A percentile compares a stretch with the other conserved stretches of the same genome.
These are phyloP conservation scores for Candida buenavistaensis DNA, from an alignment of 1,139 yeast genomes.

Conservation along the genomic window DNA sequence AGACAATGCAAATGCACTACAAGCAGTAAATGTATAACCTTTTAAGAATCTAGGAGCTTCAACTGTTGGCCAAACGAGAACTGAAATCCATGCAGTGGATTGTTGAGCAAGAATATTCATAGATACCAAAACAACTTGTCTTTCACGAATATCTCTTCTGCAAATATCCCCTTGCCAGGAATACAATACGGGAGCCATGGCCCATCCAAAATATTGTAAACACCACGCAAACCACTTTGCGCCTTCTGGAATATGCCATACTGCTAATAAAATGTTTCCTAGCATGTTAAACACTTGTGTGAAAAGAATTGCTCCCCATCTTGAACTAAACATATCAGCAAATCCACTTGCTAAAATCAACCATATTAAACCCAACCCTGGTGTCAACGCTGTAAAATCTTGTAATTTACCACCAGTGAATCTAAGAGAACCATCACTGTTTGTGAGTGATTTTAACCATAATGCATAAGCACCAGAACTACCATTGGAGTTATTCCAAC, in stretches of 20 bases:
- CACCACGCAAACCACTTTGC: constrained; percentile 53
- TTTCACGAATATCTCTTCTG: constrained; percentile 42
- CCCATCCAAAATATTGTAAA: constrained; percentile 49
- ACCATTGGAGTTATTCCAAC: constrained; percentile 60
- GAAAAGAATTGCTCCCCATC: constrained; percentile 57
- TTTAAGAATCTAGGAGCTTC: constrained; percentile 41
- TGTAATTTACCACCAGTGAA: constrained; percentile 35
- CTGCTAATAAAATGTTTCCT: constrained; percentile 44
- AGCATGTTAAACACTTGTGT: constrained; percentile 49
- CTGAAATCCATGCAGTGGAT: constrained; percentile 45
- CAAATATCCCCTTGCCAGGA: constrained; percentile 49
- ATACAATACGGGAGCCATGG: constrained; percentile 50
- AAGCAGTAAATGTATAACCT: constrained; percentile 51
- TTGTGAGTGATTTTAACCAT: constrained; percentile 40
- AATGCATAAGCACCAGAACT: constrained; percentile 51
- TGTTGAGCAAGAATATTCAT: constrained; percentile 48
- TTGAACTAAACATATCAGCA: constrained; percentile 51
- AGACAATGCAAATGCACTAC: constrained; percentile 49
- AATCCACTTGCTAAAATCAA: constrained; percentile 38
- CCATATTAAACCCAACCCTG: constrained; percentile 46
- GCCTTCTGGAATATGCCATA: constrained; percentile 46
- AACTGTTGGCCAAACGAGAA: constrained; percentile 49
- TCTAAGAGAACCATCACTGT: constrained; percentile 25
- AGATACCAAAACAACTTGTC: constrained; percentile 44
- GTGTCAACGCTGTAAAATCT: constrained; percentile 44